phyloP scores from a whole-genome alignment of 2,329 filamentous ascomycete species.

The Aaosphaeria pasadenensis region DNA sequence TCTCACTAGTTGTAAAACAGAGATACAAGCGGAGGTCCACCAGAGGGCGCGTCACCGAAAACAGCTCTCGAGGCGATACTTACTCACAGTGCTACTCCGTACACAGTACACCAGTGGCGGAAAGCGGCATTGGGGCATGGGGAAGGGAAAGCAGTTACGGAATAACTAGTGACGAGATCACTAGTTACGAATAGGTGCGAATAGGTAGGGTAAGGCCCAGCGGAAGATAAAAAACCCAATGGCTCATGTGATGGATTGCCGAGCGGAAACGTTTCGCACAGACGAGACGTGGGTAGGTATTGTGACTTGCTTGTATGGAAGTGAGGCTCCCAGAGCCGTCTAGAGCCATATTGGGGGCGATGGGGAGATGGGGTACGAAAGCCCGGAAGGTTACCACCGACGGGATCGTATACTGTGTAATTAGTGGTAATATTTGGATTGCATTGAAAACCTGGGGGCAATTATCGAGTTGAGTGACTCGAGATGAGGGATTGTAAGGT shows the following conservation, averaged over 20 bases:
- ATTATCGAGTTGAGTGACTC: neutral
- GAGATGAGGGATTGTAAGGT: neutral
- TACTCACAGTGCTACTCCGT: no score
- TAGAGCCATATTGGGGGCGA: neutral
- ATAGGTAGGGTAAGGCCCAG: constrained; percentile 6
- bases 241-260: constrained; percentile 21
- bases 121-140: no score
- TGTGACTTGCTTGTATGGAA: constrained; percentile 1
- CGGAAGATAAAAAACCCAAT: constrained; percentile 20
- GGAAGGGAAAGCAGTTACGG: no score
- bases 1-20: no score
- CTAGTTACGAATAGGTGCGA: no score
- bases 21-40: no score
- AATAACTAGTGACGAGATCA: no score
- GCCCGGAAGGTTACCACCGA: neutral
- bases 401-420: no score
- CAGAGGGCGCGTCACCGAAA: no score
- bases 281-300: constrained; percentile 2
- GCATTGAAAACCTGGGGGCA: neutral
- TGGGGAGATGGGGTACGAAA: neutral
- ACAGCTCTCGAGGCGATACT: no score
- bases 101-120: no score
- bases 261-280: constrained; percentile 12
- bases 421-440: neutral
- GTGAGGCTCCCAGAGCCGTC: constrained; percentile 6